Evolutionary conservation across 2,329 filamentous ascomycete genomes (phyloP).

Genomic region (Cadophora luteo-olivacea): DNA sequence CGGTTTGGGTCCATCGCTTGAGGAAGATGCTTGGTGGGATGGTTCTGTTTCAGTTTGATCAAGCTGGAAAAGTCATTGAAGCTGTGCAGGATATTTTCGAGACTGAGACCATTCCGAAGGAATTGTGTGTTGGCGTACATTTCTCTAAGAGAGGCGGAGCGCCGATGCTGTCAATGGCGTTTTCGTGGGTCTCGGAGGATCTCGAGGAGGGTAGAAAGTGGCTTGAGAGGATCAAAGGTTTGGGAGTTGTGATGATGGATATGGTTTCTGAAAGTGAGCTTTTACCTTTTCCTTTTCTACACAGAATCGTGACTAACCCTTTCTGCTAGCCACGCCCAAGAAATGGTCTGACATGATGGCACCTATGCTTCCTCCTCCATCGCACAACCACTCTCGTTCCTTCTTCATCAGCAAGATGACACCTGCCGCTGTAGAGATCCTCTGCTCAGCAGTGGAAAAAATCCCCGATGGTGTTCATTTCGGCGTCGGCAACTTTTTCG

Average conservation of each 20-base stretch:
- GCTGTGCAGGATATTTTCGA: background rate
- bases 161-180: background rate
- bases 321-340: background rate
- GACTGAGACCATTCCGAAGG: background rate
- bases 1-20: background rate
- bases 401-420: conserved; percentile 11
- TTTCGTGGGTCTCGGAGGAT: conserved; percentile 6
- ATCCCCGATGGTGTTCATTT: background rate
- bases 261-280: conserved; percentile 13
- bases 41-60: background rate
- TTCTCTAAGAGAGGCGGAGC: conserved; percentile 1
- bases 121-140: conserved; percentile 1
- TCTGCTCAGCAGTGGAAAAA: background rate
- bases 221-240: background rate
- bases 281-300: background rate
- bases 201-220: conserved; percentile 2
- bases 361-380: conserved; percentile 6
- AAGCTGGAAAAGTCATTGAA: conserved; percentile 2
- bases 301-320: background rate
- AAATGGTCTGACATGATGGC: conserved; percentile 3
- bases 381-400: background rate
- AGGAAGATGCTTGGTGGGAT: conserved; percentile 2
- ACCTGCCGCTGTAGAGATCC: background rate
- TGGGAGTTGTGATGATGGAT: conserved; percentile 2
- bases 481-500: background rate